Evolutionary conservation across 2,329 filamentous ascomycete species (phyloP).

Genomic region (Talaromyces marneffei): DNA sequence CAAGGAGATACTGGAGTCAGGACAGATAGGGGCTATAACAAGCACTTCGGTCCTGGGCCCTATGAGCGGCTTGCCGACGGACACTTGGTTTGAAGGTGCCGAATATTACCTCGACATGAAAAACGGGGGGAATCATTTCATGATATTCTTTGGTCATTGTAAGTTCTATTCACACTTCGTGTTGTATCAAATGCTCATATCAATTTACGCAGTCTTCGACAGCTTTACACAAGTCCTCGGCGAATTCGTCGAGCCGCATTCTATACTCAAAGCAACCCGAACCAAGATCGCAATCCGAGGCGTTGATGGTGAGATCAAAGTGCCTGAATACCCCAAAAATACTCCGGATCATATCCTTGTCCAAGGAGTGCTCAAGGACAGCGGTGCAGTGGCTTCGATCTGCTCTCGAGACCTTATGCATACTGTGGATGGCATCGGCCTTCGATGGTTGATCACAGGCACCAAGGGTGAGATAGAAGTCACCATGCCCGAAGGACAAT

Average conservation of each 20-base stretch:
- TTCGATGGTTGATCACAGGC: conserved; percentile 9
- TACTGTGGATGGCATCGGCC: conserved; percentile 1
- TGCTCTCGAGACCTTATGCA: background rate
- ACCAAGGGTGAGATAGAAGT: conserved; percentile 10
- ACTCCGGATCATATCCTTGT: conserved; percentile 7
- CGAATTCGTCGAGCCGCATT: conserved; percentile 3
- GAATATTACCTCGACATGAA: conserved; percentile 10
- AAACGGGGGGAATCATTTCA: conserved; percentile 3
- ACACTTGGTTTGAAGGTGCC: conserved; percentile 1
- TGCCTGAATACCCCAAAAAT: background rate
- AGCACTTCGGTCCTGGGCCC: conserved; percentile 4
- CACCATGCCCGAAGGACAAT: background rate
- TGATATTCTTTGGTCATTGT: conserved; percentile 11
- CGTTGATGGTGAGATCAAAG: background rate
- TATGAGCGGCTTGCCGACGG: background rate
- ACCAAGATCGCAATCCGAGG: background rate
- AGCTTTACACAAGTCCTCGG: conserved; percentile 7
- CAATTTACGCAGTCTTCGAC: conserved; percentile 1
- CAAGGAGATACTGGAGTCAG: background rate
- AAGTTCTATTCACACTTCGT: background rate
- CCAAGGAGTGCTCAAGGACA: conserved; percentile 1
- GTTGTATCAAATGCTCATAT: background rate
- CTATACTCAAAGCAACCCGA: conserved; percentile 1
- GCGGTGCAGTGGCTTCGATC: conserved; percentile 9
- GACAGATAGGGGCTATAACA: background rate